Conservation (phyloP, 208 protist genomes). For the Phytomonas sp. region DNA sequence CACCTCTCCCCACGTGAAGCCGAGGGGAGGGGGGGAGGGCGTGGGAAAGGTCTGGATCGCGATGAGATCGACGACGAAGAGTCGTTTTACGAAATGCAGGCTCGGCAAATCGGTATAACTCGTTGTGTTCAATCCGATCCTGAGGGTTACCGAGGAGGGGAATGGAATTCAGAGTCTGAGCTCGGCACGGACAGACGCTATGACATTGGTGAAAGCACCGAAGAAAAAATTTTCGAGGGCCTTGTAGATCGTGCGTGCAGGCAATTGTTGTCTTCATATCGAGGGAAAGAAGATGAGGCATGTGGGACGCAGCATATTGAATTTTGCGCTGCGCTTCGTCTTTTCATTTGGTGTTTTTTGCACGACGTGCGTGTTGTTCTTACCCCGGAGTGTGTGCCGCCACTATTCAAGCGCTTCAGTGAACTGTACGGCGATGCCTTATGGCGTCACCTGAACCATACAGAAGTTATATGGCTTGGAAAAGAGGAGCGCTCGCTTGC, state of each 20-base stretch:
- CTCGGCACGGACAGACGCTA: background rate
- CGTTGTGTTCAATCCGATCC: background rate
- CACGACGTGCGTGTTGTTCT: constrained; percentile 29
- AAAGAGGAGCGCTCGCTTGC: background rate
- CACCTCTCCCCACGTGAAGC: background rate
- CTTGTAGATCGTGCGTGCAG: background rate
- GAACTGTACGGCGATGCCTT: constrained; percentile 16
- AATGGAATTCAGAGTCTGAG: background rate
- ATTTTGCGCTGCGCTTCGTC: constrained; percentile 20
- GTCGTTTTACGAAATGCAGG: background rate
- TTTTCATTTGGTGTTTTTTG: constrained; percentile 37
- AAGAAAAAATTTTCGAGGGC: background rate
- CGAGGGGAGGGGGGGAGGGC: constrained; percentile 5
- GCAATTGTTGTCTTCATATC: background rate
- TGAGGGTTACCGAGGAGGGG: background rate
- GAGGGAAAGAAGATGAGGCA: background rate
- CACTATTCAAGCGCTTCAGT: constrained; percentile 34
- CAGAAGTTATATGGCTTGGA: background rate
- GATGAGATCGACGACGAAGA: background rate
- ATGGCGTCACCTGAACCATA: background rate
- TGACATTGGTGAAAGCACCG: background rate
- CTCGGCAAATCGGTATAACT: background rate
- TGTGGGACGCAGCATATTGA: background rate
- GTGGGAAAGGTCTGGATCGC: background rate
- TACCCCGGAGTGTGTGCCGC: constrained; percentile 42